Base-by-base conservation (phyloP, 495 filamentous ascomycete genomes). In the Umbilicaria muhlenbergii region DNA sequence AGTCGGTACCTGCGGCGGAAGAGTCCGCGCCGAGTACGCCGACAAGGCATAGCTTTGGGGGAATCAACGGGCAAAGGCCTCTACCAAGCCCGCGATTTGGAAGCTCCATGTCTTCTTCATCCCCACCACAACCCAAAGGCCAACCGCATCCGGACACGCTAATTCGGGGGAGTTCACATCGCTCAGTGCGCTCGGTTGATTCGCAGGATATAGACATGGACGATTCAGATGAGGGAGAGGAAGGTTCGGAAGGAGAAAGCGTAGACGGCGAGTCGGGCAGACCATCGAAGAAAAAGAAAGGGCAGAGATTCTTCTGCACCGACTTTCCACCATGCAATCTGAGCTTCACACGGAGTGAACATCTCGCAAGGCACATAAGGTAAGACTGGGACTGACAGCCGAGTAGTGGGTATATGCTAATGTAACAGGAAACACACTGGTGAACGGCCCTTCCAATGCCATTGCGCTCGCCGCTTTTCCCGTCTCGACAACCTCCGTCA, bases 221-320 rank as follows among this genome's bases (percentile, higher is more conserved):
- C 37, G 82, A 81, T 11, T 83, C 81, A 13, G 83, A 86, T 17
- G 79, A 75, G 21, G 83, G 80, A 12, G 71, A 72, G 24, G 81
- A 75, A n/a, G 77, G 65, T 10, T 89, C 86, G 13, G 86, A 89
- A 45, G 75, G 77, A 35, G 86, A 91, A 47, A 81, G 74, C 47
- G 73, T 81, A 7, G 77, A 74, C 41, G 82, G 77, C 10, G 72
- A 80, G 18, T 69, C 72, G 42, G 77, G 73, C 21, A 66, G 74
- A 37, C 74, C 75, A 12, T 74, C 74, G 31, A 93, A 91, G 60
- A 93, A 93, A 70, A 96, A 96, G 65, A 95, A 94, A 60, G 88
- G 88, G 1, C 88, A 94, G 56, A 74, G 86, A 36, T 98, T 98
- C 56, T 95, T 86, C 59, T 98, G 91, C 64, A 94, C 83, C n/a